phyloP scores from a whole-genome alignment of 2,329 filamentous ascomycete genomes.

The Fusarium duplospermum region DNA sequence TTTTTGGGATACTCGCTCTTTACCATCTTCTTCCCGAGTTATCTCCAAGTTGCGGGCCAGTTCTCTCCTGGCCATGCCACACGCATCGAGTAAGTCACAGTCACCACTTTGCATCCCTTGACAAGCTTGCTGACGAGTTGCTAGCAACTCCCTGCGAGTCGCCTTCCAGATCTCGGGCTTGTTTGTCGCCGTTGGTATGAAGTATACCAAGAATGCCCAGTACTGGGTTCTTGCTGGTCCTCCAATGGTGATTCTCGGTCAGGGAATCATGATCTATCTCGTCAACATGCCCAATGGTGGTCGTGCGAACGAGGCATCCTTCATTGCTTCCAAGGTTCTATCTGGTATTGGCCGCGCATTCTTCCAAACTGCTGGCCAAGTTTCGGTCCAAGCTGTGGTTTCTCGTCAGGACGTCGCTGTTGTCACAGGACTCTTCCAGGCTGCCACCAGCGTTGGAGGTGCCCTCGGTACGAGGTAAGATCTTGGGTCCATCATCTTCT shows the following conservation, averaged over 20 bases:
- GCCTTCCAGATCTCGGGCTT: neutral
- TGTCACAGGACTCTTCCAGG: slow-evolving; percentile 49
- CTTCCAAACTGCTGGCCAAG: neutral
- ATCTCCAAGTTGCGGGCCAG: slow-evolving; percentile 50
- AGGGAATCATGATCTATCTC: neutral
- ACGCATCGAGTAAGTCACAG: slow-evolving; percentile 46
- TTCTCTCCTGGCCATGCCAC: slow-evolving; percentile 49
- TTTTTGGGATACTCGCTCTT: slow-evolving; percentile 41
- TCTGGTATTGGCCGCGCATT: neutral
- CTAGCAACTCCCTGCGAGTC: neutral
- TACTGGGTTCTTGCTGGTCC: neutral
- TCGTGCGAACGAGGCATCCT: neutral
- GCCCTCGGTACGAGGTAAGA: slow-evolving; percentile 45
- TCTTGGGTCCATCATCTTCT: rapidly evolving
- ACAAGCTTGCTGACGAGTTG: neutral
- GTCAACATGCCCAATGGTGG: neutral
- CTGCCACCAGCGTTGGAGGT: slow-evolving; percentile 44
- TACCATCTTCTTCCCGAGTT: slow-evolving; percentile 52
- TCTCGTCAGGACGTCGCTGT: slow-evolving; percentile 48
- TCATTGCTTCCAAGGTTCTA: neutral
- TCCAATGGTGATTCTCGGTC: neutral
- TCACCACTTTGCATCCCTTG: neutral
- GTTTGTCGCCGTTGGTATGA: neutral
- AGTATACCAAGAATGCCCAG: neutral
- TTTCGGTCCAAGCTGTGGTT: slow-evolving; percentile 44